Conservation (phyloP, 352 stramenopile genomes). For the Globisporangium rhizosaccharum region DNA sequence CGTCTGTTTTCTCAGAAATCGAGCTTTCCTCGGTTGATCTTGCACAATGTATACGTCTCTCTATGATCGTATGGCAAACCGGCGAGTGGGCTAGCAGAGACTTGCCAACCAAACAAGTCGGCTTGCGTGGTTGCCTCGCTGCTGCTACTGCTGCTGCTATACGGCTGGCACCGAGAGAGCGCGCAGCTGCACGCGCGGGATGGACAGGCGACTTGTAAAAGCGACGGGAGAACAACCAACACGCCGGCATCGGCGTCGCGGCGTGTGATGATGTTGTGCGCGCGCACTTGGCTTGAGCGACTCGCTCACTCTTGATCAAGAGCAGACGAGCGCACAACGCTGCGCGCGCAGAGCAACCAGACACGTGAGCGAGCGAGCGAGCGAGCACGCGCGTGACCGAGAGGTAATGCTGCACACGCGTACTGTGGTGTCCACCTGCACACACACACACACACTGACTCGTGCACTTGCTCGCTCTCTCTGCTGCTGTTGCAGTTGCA, state of each 20-base stretch:
- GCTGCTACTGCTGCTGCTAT: not conserved
- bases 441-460: too few relatives aligned
- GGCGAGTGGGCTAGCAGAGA: not conserved
- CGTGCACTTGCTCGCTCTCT: too few relatives aligned
- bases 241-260: too few relatives aligned
- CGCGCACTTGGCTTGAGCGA: not conserved
- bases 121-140: not conserved
- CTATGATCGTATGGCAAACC: not conserved
- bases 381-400: not conserved
- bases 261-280: not conserved
- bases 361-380: not conserved
- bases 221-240: not conserved
- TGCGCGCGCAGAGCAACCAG: too few relatives aligned
- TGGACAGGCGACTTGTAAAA: not conserved
- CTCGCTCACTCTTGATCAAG: slow-evolving; percentile 9
- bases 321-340: slow-evolving; percentile 10
- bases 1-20: slow-evolving; percentile 11
- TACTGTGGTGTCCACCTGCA: too few relatives aligned
- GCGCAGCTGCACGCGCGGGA: not conserved
- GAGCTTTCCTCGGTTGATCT: not conserved
- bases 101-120: not conserved
- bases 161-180: not conserved
- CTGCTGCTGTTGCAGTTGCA: not conserved
- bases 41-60: not conserved
- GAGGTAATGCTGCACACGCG: too few relatives aligned